These are phyloP conservation scores for Mucor plumbeus DNA, from an alignment of 371 early-diverging fungal genomes.

Conservation along the genomic window DNA sequence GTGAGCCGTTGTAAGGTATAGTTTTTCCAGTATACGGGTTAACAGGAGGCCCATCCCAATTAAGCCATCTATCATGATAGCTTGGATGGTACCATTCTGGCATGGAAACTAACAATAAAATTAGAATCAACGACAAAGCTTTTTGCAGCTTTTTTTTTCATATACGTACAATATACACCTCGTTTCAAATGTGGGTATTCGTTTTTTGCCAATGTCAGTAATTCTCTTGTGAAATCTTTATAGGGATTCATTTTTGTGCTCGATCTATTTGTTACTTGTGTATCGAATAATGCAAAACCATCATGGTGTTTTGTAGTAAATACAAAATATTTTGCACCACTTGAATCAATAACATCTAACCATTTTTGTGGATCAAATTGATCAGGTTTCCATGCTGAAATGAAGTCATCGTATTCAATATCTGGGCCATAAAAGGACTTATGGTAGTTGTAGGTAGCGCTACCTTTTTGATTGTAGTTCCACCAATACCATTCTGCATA, in stretches of 20 bases:
- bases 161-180: constrained; percentile 39
- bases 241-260: constrained; percentile 24
- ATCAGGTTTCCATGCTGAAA: constrained; percentile 24
- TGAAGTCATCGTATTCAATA: constrained; percentile 40
- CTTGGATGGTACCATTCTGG: constrained; percentile 48
- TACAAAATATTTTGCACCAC: constrained; percentile 43
- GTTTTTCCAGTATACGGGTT: constrained; percentile 34
- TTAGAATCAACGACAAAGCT: background rate
- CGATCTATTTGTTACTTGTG: constrained; percentile 33
- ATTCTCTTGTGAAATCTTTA: constrained; percentile 36
- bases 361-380: constrained; percentile 31
- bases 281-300: constrained; percentile 42
- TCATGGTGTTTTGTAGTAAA: constrained; percentile 49
- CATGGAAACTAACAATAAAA: constrained; percentile 31
- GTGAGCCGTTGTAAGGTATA: constrained; percentile 29
- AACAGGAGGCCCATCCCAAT: constrained; percentile 35
- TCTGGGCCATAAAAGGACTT: constrained; percentile 30
- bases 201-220: constrained; percentile 25
- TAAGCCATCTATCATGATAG: constrained; percentile 26
- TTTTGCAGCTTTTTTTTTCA: no score
- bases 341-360: constrained; percentile 33
- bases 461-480: constrained; percentile 30
- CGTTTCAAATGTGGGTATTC: constrained; percentile 33
- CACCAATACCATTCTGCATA: constrained; percentile 54
- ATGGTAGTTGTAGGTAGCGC: constrained; percentile 36